Conservation (phyloP, 768 basidiomycete genomes). For the Cubamyces lactineus region DNA sequence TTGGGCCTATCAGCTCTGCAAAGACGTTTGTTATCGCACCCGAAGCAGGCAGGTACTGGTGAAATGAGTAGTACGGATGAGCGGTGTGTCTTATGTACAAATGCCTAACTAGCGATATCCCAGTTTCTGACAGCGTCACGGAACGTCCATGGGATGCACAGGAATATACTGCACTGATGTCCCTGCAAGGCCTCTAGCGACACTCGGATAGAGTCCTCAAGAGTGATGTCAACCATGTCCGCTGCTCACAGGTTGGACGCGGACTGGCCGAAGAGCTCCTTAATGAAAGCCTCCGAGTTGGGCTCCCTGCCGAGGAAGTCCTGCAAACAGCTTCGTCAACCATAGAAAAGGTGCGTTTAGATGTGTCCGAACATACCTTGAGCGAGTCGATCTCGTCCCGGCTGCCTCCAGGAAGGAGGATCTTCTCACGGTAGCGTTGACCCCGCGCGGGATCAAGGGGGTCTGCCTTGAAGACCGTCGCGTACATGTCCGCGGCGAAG, state of each 20-base stretch:
- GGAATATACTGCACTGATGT: too few relatives aligned
- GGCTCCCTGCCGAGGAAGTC: slow-evolving; percentile 79
- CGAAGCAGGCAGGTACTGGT: not conserved
- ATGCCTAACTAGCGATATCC: too few relatives aligned
- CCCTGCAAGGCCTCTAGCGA: too few relatives aligned
- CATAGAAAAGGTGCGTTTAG: not conserved
- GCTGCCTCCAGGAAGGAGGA: slow-evolving; percentile 74
- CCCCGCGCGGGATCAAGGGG: slow-evolving; percentile 74
- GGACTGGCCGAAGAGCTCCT: slow-evolving; percentile 57
- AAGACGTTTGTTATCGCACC: not conserved
- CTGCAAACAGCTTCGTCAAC: slow-evolving; percentile 37
- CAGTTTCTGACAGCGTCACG: too few relatives aligned
- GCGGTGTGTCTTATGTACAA: too few relatives aligned
- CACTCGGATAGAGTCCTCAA: too few relatives aligned
- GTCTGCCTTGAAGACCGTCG: slow-evolving; percentile 79
- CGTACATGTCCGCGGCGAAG: slow-evolving; percentile 62
- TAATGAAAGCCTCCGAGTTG: slow-evolving; percentile 73
- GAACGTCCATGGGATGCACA: too few relatives aligned
- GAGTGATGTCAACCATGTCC: too few relatives aligned
- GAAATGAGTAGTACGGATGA: too few relatives aligned
- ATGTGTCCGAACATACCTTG: slow-evolving; percentile 46
- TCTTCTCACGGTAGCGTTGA: slow-evolving; percentile 71
- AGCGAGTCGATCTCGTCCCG: slow-evolving; percentile 82
- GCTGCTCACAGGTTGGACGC: not conserved
- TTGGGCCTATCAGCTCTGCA: too few relatives aligned